Evolutionary conservation across 179 eudicot species (phyloP).

Genomic region (Carnegiea gigantea): DNA sequence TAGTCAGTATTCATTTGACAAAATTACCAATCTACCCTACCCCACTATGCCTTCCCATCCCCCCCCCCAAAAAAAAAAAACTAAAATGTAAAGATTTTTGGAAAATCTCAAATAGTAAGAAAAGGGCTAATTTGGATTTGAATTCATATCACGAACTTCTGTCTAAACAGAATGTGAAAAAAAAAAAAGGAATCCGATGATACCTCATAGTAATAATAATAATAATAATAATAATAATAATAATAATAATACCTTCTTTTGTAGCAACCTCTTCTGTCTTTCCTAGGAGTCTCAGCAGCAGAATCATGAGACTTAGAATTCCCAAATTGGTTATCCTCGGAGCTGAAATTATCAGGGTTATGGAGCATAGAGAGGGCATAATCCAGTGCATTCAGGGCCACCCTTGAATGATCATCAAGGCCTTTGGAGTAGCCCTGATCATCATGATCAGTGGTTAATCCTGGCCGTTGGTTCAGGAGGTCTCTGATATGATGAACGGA

Average conservation of each 20-base stretch:
- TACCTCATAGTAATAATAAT: no score
- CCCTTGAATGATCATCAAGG: conserved; percentile 23
- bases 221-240: neutral
- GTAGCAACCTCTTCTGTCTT: conserved; percentile 57
- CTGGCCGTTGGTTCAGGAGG: conserved; percentile 12
- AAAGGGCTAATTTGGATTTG: no score
- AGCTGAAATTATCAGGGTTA: neutral
- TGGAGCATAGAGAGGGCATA: conserved; percentile 18
- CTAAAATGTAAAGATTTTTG: no score
- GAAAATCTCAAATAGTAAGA: no score
- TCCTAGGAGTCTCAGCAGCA: conserved; percentile 5
- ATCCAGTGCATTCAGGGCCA: conserved; percentile 14
- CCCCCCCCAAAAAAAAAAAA: no score
- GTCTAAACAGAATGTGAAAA: no score
- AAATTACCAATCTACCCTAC: neutral
- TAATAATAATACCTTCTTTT: conserved; percentile 52
- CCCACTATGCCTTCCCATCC: no score
- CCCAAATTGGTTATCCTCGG: neutral
- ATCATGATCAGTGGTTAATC: neutral
- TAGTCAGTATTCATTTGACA: neutral
- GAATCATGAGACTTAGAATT: conserved; percentile 35
- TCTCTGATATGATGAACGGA: conserved; percentile 30
- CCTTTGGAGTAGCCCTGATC: conserved; percentile 6
- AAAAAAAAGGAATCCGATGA: no score
- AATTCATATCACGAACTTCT: no score